These are phyloP conservation scores for Neurospora terricola DNA, from an alignment of 495 filamentous ascomycete genomes.

Conservation along the genomic window DNA sequence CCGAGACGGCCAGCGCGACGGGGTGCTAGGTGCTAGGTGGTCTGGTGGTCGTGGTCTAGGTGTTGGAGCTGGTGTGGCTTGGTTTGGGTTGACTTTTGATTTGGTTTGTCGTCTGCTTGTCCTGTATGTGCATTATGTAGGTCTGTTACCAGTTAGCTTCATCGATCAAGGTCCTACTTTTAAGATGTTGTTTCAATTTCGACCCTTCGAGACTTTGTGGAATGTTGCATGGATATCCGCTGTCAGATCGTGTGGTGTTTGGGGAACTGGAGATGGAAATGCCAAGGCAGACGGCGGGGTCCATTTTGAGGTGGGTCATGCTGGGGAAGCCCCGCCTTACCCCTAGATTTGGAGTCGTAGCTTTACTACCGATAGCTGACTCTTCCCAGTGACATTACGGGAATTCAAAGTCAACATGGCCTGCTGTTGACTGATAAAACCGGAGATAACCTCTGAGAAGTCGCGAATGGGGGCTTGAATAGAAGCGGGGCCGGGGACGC, in stretches of 20 bases:
- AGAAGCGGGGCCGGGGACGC: not conserved
- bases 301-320: not conserved
- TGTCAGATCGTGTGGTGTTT: not conserved
- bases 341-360: not conserved
- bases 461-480: not conserved
- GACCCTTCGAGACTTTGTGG: not conserved
- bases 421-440: not conserved
- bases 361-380: not conserved
- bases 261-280: not conserved
- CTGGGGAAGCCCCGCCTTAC: not conserved
- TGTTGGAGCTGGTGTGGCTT: not conserved
- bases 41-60: not conserved
- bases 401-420: not conserved
- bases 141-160: not conserved
- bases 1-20: slow-evolving; percentile 18
- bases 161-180: not conserved
- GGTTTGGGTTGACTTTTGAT: slow-evolving; percentile 3
- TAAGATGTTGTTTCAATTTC: not conserved
- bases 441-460: not conserved
- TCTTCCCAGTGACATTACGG: not conserved
- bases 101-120: not conserved
- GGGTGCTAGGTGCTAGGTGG: not conserved
- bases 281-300: not conserved
- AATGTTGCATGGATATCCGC: not conserved
- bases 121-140: not conserved